Evolutionary conservation across 352 stramenopile species (phyloP), one percentile per base, ranked within the genome.

Genomic region (Phytophthora pistaciae): DNA sequence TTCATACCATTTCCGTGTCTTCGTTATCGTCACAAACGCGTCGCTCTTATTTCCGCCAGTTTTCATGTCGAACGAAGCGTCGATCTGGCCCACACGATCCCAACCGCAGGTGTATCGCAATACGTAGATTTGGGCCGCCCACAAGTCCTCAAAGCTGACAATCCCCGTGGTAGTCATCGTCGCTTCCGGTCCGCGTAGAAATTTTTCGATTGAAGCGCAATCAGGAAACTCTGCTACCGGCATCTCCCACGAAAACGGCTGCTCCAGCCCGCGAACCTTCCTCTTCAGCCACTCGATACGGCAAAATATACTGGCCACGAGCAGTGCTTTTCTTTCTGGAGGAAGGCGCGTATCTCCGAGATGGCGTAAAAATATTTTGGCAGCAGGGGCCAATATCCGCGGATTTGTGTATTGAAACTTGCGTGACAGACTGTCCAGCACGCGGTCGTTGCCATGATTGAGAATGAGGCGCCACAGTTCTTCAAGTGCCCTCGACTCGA

Each of bases 181-280:
- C 18, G 7, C 5, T 33, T 72, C n/a, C 3, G 55, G 20, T 10
- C 71, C 48, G 14, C 21, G 60, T 10, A 74, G 33, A 66, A 74
- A 69, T 13, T 16, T 13, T 48, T 74, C 5, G 5, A 74, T 38
- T 5, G 59, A 3, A 5, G 5, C 27, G 14, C 55, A 49, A 11
- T 62, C 23, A 20, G 49, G 54, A 38, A 65, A 65, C 0, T 48
- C 48, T 3, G 67, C 60, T n/a, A 48, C 33, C 27, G 60, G 60
- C 67, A 74, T 70, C 38, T 49, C 25, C 67, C 67, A 74, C 27
- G 60, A 69, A 21, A 70, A 74, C 7, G 67, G 67, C 31, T 74
- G 60, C 6, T 52, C 67, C 21, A 74, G 52, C 9, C 20, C 20
- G 3, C 14, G 36, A 36, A 62, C 53, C 33, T 70, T 55, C 36